A percentile compares a stretch with the other conserved stretches of the same genome.
phyloP scores from a whole-genome alignment of 345 rosid genomes.

The Carallia pectinifolia region DNA sequence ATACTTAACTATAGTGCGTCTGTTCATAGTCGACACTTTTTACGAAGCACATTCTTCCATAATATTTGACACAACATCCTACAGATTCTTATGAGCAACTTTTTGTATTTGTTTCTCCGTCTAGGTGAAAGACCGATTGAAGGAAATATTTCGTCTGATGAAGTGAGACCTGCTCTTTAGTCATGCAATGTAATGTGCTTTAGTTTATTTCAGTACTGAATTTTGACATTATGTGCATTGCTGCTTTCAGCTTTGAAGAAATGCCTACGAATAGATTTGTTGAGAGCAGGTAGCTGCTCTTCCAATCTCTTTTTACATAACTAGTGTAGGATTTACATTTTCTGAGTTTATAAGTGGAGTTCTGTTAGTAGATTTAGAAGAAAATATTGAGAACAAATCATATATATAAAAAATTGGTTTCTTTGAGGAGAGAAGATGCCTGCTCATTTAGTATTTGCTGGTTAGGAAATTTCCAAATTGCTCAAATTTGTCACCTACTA shows the following conservation, averaged over 20 bases:
- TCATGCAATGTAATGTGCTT: neutral
- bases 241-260: slow-evolving; percentile 78
- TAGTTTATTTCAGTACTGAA: neutral
- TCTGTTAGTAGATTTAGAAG: neutral
- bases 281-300: slow-evolving; percentile 75
- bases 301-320: neutral
- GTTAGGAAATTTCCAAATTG: too few relatives aligned
- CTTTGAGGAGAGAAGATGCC: too few relatives aligned
- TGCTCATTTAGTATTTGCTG: too few relatives aligned
- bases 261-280: slow-evolving; percentile 94
- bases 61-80: neutral
- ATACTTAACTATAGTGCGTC: neutral
- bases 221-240: slow-evolving; percentile 16
- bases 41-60: too few relatives aligned
- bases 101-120: slow-evolving; percentile 14
- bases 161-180: slow-evolving; percentile 43
- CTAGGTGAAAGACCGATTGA: slow-evolving; percentile 76
- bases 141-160: slow-evolving; percentile 79
- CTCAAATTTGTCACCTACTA: too few relatives aligned
- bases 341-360: slow-evolving; percentile 10
- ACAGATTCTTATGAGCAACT: neutral
- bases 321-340: neutral
- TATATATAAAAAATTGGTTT: too few relatives aligned
- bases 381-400: neutral
- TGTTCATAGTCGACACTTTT: neutral